phyloP scores from a whole-genome alignment of 306 rosid species.

The Ammopiptanthus mongolicus region DNA sequence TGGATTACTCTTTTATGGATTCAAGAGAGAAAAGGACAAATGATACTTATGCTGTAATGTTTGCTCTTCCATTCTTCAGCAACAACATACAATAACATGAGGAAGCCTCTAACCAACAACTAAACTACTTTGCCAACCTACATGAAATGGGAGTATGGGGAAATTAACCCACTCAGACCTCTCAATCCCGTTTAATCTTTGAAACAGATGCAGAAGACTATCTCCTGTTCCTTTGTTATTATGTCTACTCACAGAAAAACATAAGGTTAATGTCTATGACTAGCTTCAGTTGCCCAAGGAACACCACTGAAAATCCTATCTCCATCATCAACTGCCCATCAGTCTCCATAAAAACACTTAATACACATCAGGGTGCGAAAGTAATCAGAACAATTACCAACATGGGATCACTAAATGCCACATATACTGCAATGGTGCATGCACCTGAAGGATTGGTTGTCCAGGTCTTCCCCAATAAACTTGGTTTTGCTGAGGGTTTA shows the following conservation, averaged over 20 bases:
- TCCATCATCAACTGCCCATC: constrained; percentile 78
- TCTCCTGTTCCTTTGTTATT: constrained; percentile 68
- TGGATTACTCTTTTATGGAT: background rate
- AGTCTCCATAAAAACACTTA: constrained; percentile 52
- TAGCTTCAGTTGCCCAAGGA: constrained; percentile 64
- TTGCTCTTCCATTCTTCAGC: constrained; percentile 44
- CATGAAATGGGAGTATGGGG: constrained; percentile 89
- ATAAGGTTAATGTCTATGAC: constrained; percentile 52
- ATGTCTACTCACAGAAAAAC: constrained; percentile 53
- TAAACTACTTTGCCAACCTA: constrained; percentile 44
- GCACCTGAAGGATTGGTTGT: constrained; percentile 62
- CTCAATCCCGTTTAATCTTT: constrained; percentile 82
- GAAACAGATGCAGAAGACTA: constrained; percentile 52
- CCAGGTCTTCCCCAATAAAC: constrained; percentile 51
- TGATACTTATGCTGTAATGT: background rate
- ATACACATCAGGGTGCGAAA: constrained; percentile 28
- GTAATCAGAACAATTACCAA: constrained; percentile 59
- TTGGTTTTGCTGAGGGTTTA: constrained; percentile 45
- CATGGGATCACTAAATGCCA: constrained; percentile 56
- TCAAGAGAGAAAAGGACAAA: background rate
- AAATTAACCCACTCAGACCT: constrained; percentile 66
- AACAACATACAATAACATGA: constrained; percentile 53
- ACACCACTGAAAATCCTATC: constrained; percentile 56
- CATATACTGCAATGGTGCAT: constrained; percentile 62
- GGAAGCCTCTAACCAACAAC: constrained; percentile 63